Evolutionary conservation across 192 early-diverging fungal genomes (phyloP).

Genomic region (Entomortierella lignicola): DNA sequence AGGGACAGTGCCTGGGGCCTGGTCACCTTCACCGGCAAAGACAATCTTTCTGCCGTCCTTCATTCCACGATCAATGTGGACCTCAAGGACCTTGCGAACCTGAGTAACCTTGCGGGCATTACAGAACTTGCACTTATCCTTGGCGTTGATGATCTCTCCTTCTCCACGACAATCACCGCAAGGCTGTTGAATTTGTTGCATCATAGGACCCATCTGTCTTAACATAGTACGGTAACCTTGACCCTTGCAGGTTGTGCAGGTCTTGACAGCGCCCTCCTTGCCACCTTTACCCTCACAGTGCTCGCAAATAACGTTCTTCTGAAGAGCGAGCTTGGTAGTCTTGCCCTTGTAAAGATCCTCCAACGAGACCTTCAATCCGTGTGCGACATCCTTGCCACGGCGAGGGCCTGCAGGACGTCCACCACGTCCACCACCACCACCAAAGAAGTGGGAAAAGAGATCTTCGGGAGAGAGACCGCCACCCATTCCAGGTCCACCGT

Average conservation of each 20-base stretch:
- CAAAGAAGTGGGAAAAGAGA: slow-evolving; percentile 97
- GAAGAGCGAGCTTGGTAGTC: slow-evolving; percentile 94
- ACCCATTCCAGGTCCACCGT: slow-evolving; percentile 68
- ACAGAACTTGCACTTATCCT: slow-evolving; percentile 92
- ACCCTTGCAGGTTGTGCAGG: slow-evolving; percentile 88
- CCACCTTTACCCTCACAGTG: slow-evolving; percentile 97
- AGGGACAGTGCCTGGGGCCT: slow-evolving; percentile 92
- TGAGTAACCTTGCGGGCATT: slow-evolving; percentile 86
- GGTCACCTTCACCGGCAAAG: slow-evolving; percentile 97
- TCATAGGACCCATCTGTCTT: slow-evolving; percentile 98
- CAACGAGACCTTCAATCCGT: slow-evolving; percentile 85
- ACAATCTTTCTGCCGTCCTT: slow-evolving; percentile 94
- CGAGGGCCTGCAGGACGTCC: slow-evolving; percentile 85
- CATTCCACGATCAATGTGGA: slow-evolving; percentile 99
- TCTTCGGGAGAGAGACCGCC: slow-evolving; percentile 90
- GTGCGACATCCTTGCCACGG: slow-evolving; percentile 95
- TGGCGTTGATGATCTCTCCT: slow-evolving; percentile 91
- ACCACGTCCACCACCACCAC: slow-evolving; percentile 82
- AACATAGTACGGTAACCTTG: slow-evolving; percentile 91
- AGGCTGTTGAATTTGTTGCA: slow-evolving; percentile 99
- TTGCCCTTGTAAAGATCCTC: slow-evolving; percentile 93
- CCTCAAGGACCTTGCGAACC: slow-evolving; percentile 98
- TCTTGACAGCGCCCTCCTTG: slow-evolving; percentile 91
- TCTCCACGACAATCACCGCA: slow-evolving; percentile 92
- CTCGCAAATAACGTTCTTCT: slow-evolving; percentile 91